Percentiles rank a stretch among this genome's conserved stretches.
phyloP scores from a whole-genome alignment of 2,329 filamentous ascomycete genomes.

The Aspergillus novofumigatus region DNA sequence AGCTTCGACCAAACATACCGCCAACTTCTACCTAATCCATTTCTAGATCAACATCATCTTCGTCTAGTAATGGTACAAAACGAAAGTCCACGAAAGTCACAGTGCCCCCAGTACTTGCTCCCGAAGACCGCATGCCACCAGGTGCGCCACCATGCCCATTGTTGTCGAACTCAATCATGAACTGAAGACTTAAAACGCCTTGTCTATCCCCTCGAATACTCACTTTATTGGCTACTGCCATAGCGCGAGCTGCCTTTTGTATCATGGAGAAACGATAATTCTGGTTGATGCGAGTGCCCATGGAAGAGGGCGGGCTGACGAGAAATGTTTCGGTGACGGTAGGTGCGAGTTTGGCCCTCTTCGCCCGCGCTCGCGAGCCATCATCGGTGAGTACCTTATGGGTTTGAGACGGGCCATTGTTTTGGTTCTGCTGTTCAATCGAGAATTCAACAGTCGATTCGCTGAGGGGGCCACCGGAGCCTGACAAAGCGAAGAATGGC shows the following conservation, averaged over 20 bases:
- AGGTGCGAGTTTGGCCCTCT: conserved; percentile 35
- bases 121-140: conserved; percentile 17
- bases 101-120: conserved; percentile 21
- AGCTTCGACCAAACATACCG: neutral
- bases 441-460: conserved; percentile 59
- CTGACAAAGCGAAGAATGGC: conserved; percentile 72
- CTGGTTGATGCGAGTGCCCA: conserved; percentile 62
- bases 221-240: conserved; percentile 88
- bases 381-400: conserved; percentile 35
- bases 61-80: conserved; percentile 44
- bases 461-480: conserved; percentile 54
- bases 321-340: conserved; percentile 49
- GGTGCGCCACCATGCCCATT: conserved; percentile 31
- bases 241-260: conserved; percentile 82
- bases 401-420: conserved; percentile 18
- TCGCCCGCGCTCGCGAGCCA: conserved; percentile 30
- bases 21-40: neutral
- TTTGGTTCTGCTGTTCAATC: conserved; percentile 38
- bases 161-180: conserved; percentile 85
- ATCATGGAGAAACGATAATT: conserved; percentile 84
- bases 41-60: conserved; percentile 23
- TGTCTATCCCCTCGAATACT: conserved; percentile 83
- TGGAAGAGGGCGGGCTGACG: conserved; percentile 54
- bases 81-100: conserved; percentile 47
- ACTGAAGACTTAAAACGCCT: conserved; percentile 89